Base-by-base conservation (phyloP, 2,329 filamentous ascomycete genomes). In the Pseudogymnoascus destructans region DNA sequence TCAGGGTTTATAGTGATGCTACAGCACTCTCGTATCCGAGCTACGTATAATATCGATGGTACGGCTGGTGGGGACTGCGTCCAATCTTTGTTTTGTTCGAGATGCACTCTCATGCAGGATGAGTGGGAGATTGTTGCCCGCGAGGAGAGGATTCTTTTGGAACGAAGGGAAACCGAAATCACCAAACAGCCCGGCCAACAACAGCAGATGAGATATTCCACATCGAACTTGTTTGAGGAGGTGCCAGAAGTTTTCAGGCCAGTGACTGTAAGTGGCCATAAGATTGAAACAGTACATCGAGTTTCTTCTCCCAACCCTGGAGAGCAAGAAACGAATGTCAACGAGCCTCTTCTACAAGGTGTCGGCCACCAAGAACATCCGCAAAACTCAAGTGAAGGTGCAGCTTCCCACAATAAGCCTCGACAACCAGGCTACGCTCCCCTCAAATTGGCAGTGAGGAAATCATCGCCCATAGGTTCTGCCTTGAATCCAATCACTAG, bases 111-210 rank as follows among this genome's bases (percentile, higher is more conserved):
- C 1, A 70, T 75, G 57, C 72, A 75, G 63, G 72, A 73, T 61
- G 75, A 77, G 64, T 67, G 72, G 32, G 75, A 77, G 62, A 66
- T 77, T 3, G 67, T 68, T 55, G 67, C 66, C 9, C 66, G 75
- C 57, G 74, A 77, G 63, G 58, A 64, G 17, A 49, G 35, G 3
- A 42, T 61, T 4, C 59, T 64, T n/a, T 32, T 52, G 25, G 46
- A 52, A 13, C 54, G 54, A 35, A 15, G 36, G 32, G 32, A 36
- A 38, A 36, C 30, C 17, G 54, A 27, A 19, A 58, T 42, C 54
- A 57, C 32, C 35, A 59, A n/a, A 9, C 62, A 60, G 49, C 64
- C 64, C 1, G 21, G 9, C 17, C 52, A 57, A 25, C 21, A 40
- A 3, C 40, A 56, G 19, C 63, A 62, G 30, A 66, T 66, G 65